Evolutionary conservation across 2,329 filamentous ascomycete species (phyloP).

Genomic region (Monilinia vaccinii-corymbosi): DNA sequence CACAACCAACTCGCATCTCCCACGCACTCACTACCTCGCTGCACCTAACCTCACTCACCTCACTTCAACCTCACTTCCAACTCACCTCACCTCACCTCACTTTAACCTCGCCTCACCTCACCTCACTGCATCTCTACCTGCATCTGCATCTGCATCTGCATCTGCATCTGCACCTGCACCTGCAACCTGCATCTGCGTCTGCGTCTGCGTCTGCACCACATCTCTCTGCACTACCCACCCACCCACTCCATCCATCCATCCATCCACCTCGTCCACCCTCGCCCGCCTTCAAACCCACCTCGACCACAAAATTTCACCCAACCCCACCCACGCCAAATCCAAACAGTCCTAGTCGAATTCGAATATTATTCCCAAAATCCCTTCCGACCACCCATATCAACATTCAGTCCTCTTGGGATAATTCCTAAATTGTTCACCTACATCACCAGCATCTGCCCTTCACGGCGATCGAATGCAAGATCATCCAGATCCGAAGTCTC

Average conservation of each 20-base stretch:
- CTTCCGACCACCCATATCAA: not conserved
- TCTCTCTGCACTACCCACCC: not conserved
- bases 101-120: too few relatives aligned
- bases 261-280: not conserved
- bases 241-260: not conserved
- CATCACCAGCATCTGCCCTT: not conserved
- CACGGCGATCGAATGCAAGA: slow-evolving; percentile 7
- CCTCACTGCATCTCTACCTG: too few relatives aligned
- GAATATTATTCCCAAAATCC: not conserved
- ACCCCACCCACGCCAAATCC: not conserved
- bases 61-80: too few relatives aligned
- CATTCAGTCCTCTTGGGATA: not conserved
- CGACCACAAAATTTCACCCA: not conserved
- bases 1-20: too few relatives aligned
- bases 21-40: too few relatives aligned
- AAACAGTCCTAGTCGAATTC: too few relatives aligned
- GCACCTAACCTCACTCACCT: too few relatives aligned
- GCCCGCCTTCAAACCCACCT: not conserved
- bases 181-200: not conserved
- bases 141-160: too few relatives aligned
- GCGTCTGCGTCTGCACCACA: not conserved
- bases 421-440: not conserved
- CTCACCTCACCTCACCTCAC: too few relatives aligned
- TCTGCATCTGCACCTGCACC: too few relatives aligned
- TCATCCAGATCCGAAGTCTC: slow-evolving; percentile 4